Base-by-base conservation (phyloP, 2,329 filamentous ascomycete species). In the Aspergillus transmontanensis region DNA sequence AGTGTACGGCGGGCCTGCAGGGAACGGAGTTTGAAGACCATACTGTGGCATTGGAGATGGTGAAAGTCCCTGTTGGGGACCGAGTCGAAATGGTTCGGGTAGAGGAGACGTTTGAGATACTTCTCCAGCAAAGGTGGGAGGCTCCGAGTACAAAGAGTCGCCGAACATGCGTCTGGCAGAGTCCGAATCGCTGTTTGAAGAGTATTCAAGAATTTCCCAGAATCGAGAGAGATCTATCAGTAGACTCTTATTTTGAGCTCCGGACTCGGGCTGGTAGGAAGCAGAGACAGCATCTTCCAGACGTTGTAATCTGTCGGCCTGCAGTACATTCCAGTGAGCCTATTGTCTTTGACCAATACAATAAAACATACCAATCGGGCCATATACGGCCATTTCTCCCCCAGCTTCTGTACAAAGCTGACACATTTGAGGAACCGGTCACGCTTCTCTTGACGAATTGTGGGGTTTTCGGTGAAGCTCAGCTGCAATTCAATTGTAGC, bases 401-500 rank as follows among this genome's bases (percentile, higher is more conserved):
- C 79, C 36, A 83, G 64, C n/a, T 66, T 66, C 54, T 76, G 77
- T 26, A 83, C 78, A 60, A 83, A 83, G 19, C 69, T 71, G 45
- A 83, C 72, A 62, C 82, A 84, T 64, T 78, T 82, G 30, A 75
- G 74, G 59, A 83, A 83, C 32, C 76, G 75, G 21, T 78, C 75
- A 32, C 80, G 74, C 64, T 83, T 83, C 59, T 80, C 74, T 54
- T 77, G 70, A 41, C 80, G 73, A 41, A 80, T 76, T 2, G 68
- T 67, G 14, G 64, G 36, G 45, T 81, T 72, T 59, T 76, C 76
- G n/a, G 84, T 82, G 28, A 84, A 85, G 64, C 83, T 85, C 39
- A 85, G 80, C 64, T 86, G 84, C 2, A 86, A 69, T 64, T 84
- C 83, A 41, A 86, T 85, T 2, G 83, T 86, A 0, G 83, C 83